These are phyloP conservation scores for Pseudonitzschia multistriata DNA, from an alignment of 108 stramenopile species.

Conservation along the genomic window DNA sequence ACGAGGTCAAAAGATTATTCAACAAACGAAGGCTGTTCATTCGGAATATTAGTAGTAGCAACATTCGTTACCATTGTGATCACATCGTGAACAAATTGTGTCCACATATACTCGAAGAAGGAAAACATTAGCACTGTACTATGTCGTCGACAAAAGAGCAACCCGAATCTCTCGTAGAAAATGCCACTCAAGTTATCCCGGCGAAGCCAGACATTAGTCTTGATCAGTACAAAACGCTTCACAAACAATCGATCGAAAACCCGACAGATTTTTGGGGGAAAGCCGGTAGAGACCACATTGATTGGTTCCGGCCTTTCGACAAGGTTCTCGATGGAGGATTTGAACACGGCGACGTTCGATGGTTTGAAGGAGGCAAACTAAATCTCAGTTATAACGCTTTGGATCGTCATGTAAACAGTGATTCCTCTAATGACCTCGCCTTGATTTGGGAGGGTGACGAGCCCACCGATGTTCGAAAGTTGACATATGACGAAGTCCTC, in stretches of 20 bases:
- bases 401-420: constrained; percentile 56
- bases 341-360: constrained; percentile 62
- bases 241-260: constrained; percentile 56
- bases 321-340: constrained; percentile 52
- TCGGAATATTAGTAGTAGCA: too few relatives aligned
- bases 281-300: constrained; percentile 55
- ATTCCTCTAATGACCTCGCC: constrained; percentile 49
- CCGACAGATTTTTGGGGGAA: constrained; percentile 62
- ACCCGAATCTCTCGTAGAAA: constrained; percentile 6
- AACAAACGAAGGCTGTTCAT: too few relatives aligned
- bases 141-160: neutral
- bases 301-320: constrained; percentile 68
- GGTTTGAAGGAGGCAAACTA: constrained; percentile 84
- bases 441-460: constrained; percentile 84
- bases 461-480: constrained; percentile 51
- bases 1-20: too few relatives aligned
- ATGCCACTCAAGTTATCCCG: constrained; percentile 5
- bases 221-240: constrained; percentile 50
- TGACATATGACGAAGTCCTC: constrained; percentile 77
- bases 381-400: constrained; percentile 88
- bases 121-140: neutral
- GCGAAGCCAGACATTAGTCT: constrained; percentile 28
- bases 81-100: too few relatives aligned
- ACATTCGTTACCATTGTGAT: too few relatives aligned
- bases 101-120: too few relatives aligned